Evolutionary conservation across 805 yeast species (phyloP).

Genomic region (Lachancea kluyveri): DNA sequence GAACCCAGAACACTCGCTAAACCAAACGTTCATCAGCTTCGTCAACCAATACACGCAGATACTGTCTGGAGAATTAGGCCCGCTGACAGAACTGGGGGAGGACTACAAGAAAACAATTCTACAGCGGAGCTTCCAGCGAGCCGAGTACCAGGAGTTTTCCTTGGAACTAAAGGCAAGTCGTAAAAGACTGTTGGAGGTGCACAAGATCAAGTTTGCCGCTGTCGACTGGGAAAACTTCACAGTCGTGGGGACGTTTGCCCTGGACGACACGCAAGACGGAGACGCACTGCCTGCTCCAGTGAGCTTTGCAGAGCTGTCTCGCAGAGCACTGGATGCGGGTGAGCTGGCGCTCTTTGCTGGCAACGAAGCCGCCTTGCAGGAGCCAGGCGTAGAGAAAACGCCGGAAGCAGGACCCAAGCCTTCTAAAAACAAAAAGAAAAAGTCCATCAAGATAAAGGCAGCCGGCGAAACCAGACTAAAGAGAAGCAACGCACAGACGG

Average conservation of each 20-base stretch:
- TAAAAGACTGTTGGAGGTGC: conserved; percentile 28
- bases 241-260: conserved; percentile 61
- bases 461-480: conserved; percentile 63
- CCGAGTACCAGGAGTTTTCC: conserved; percentile 41
- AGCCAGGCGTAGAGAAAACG: conserved; percentile 11
- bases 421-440: conserved; percentile 15
- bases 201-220: conserved; percentile 55
- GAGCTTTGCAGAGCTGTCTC: conserved; percentile 30
- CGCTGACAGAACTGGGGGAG: conserved; percentile 25
- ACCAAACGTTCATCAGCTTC: conserved; percentile 43
- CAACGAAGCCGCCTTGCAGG: conserved; percentile 9
- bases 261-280: conserved; percentile 54
- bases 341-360: neutral
- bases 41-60: conserved; percentile 49
- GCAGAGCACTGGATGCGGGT: conserved; percentile 1
- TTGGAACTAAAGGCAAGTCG: conserved; percentile 34
- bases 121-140: conserved; percentile 46
- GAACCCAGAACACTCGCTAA: conserved; percentile 50
- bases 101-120: conserved; percentile 35
- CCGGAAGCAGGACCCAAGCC: too few relatives aligned
- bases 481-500: conserved; percentile 7
- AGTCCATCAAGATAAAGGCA: conserved; percentile 59
- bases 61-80: conserved; percentile 15
- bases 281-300: conserved; percentile 50
- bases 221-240: conserved; percentile 86